Evolutionary conservation across 345 rosid species (phyloP).

Genomic region (Populus pruinosa): DNA sequence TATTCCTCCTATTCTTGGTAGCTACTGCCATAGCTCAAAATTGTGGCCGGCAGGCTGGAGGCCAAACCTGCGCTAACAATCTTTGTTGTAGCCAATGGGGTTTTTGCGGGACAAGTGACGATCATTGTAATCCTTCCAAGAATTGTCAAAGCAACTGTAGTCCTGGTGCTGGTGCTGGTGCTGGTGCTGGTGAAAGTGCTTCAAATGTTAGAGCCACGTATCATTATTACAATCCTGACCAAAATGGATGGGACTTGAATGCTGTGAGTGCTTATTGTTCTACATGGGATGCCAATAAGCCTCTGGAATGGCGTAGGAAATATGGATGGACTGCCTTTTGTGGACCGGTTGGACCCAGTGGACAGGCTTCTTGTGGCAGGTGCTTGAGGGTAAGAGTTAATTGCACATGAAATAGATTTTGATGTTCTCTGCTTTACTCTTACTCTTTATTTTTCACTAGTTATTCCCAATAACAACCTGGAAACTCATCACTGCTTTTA

Average conservation of each 20-base stretch:
- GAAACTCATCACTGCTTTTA: too few species aligned
- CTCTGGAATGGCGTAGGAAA: constrained; percentile 51
- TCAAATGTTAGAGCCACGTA: constrained; percentile 59
- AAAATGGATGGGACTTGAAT: constrained; percentile 45
- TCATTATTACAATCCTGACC: constrained; percentile 44
- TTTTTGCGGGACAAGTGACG: constrained; percentile 23
- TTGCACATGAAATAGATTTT: too few species aligned
- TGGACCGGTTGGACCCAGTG: background rate
- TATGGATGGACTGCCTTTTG: constrained; percentile 69
- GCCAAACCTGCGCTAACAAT: constrained; percentile 3
- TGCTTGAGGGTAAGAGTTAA: constrained; percentile 42
- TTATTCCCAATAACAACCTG: too few species aligned
- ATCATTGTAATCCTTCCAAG: constrained; percentile 10
- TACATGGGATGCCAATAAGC: constrained; percentile 65
- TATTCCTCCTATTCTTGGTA: background rate
- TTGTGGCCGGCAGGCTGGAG: background rate
- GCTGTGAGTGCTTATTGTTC: constrained; percentile 57
- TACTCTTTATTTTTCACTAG: too few species aligned
- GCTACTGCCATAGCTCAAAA: background rate
- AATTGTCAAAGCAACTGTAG: constrained; percentile 25
- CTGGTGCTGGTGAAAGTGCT: constrained; percentile 10
- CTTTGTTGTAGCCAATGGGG: constrained; percentile 28
- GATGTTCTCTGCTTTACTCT: too few species aligned
- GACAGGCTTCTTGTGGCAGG: constrained; percentile 7
- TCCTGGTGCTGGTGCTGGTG: background rate